Base-by-base conservation (phyloP, 2,329 filamentous ascomycete species). In the Trichoderma afroharzianum region DNA sequence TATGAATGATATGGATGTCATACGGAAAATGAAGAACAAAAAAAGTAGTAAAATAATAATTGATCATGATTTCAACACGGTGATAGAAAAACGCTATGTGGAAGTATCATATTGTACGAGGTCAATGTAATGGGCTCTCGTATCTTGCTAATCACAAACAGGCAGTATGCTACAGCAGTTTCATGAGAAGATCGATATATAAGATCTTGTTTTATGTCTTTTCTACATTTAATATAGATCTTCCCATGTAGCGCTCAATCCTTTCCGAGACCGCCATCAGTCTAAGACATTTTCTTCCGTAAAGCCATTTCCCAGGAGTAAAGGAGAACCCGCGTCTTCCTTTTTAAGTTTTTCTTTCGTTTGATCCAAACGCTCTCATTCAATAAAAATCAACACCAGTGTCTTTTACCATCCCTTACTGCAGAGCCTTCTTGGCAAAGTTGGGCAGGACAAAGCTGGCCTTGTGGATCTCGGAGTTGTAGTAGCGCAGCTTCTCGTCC, bases 381-480 rank as follows among this genome's bases (percentile, higher is more conserved):
- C 53, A 18, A 57, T 18, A 28, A 57, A 50, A 21, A 53, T 53
- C 26, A 47, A 26, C 32, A 21, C 32, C 39, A 39, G 21, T n/a
- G 21, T 24, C 36, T 63, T 63, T 21, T 63, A 30, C 4, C 6
- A 28, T 4, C 15, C 50, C 57, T 58, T 87, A 90, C 83, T 89
- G 81, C 76, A 91, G 84, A 71, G 88, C 89, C 88, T 95, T 92
- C 82, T 93, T 90, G 72, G 95, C 95, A 82, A 98, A 99, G 81
- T 90, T 98, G 74, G 96, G 96, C 81, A 99, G 88, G 74, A 98
- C 84, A 83, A 98, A 99, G 82, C 91, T 91, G 74, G 96, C 95
- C 87, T 94, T 92, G 88, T 99, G 96, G 80, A 99, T 95, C 81
- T 97, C 93, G 81, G 93, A 88, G 87, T 94, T 98, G 89, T 99